phyloP scores from a whole-genome alignment of 2,329 filamentous ascomycete species.

The Aspergillus hortae region DNA sequence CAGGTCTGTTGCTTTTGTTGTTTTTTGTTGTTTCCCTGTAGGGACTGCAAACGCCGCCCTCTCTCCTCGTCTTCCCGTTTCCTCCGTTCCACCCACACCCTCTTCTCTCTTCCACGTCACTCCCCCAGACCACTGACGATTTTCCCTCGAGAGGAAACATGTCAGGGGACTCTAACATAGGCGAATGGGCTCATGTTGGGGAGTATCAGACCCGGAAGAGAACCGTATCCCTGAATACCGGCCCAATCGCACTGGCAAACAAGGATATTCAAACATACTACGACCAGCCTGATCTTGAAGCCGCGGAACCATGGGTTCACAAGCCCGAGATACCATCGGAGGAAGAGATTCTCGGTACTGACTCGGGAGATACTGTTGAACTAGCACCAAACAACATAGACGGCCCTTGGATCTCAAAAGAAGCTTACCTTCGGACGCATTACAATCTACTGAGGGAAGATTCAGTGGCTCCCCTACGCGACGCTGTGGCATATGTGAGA shows the following conservation, averaged over 20 bases:
- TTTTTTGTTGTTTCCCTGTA: too few species aligned
- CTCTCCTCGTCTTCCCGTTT: too few species aligned
- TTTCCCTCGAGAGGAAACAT: too few species aligned
- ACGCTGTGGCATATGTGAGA: slow-evolving; percentile 59
- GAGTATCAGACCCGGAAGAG: too few species aligned
- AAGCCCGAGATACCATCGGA: slow-evolving; percentile 40
- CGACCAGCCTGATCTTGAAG: slow-evolving; percentile 11
- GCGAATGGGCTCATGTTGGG: too few species aligned
- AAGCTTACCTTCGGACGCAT: slow-evolving; percentile 67
- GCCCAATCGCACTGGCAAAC: slow-evolving; percentile 16
- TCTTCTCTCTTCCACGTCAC: too few species aligned
- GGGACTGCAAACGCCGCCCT: too few species aligned
- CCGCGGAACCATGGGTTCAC: slow-evolving; percentile 28
- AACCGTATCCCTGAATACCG: not conserved
- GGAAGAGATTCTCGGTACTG: slow-evolving; percentile 35
- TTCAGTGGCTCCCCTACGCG: slow-evolving; percentile 63
- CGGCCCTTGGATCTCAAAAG: slow-evolving; percentile 57
- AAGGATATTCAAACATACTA: slow-evolving; percentile 30
- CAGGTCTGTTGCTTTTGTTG: too few species aligned
- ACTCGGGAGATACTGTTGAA: slow-evolving; percentile 24
- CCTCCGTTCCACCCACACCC: too few species aligned
- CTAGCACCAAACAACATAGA: slow-evolving; percentile 54
- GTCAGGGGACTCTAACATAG: too few species aligned
- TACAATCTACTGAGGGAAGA: slow-evolving; percentile 77
- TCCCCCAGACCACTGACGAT: too few species aligned